Evolutionary conservation across 441 rosid genomes (phyloP).

Genomic region (Isatis lusitanica): DNA sequence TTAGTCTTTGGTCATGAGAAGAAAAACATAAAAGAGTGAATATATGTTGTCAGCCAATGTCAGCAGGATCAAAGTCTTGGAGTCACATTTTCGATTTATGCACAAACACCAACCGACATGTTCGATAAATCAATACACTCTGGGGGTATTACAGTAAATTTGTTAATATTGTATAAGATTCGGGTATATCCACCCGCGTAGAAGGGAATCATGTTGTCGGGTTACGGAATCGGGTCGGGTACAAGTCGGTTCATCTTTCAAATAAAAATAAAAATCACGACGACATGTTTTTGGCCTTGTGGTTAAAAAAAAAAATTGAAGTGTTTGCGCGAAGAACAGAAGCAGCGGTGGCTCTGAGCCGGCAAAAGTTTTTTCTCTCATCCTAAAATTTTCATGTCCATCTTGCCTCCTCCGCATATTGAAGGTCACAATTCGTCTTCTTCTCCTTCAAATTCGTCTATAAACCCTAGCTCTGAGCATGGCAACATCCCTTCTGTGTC

Average conservation of each 20-base stretch:
- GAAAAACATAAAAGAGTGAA: no score
- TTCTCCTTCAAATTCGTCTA: slow-evolving; percentile 40
- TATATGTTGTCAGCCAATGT: no score
- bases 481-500: slow-evolving; percentile 43
- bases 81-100: no score
- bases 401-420: slow-evolving; percentile 75
- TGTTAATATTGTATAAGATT: neutral
- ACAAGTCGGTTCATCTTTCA: neutral
- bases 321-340: neutral
- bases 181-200: slow-evolving; percentile 30
- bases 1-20: no score
- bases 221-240: slow-evolving; percentile 19
- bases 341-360: slow-evolving; percentile 40
- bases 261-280: neutral
- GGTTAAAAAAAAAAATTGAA: neutral
- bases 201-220: slow-evolving; percentile 6
- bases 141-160: neutral
- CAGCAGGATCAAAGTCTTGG: no score
- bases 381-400: slow-evolving; percentile 87
- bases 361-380: slow-evolving; percentile 16
- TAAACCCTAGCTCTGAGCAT: slow-evolving; percentile 68
- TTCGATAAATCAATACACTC: neutral
- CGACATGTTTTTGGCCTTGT: neutral
- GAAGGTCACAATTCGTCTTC: slow-evolving; percentile 61
- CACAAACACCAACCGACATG: no score